Base-by-base conservation (phyloP, 2,329 filamentous ascomycete species). In the Cercospora sp. region DNA sequence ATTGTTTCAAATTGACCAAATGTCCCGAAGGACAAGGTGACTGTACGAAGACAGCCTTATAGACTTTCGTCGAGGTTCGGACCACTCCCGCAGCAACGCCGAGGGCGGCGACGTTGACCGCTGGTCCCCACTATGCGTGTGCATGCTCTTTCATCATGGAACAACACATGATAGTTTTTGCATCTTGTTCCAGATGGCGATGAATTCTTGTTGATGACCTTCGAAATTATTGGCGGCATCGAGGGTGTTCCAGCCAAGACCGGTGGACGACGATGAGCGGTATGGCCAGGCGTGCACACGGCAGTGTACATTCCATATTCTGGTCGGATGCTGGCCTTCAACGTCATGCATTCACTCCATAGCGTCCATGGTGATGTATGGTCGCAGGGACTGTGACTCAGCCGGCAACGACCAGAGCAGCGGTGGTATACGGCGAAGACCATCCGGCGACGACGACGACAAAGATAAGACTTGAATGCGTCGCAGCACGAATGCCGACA, bases 1-100 rank as follows among this genome's bases (percentile, higher is more conserved):
- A 80, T 81, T 77, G 79, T 80, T 80, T 79, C 45, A 57, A 61
- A 60, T 66, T 66, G 65, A 32, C 30, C 30, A 32, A 32, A 32
- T 32, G 30, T 32, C 30, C 30, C 30, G 30, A 32, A 32, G 30
- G n/a, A n/a, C n/a, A n/a, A n/a, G n/a, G n/a, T n/a, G n/a, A n/a
- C n/a, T n/a, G n/a, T n/a, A n/a, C n/a, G n/a, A n/a, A n/a, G n/a
- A n/a, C n/a, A n/a, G n/a, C n/a, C n/a, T n/a, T n/a, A n/a, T n/a
- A n/a, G n/a, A n/a, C n/a, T n/a, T n/a, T n/a, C n/a, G n/a, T n/a
- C n/a, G n/a, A n/a, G n/a, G n/a, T n/a, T 34, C 55, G 63, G 43
- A 8, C 43, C 55, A 13, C 40, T 61, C 58, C 55, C 55, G 64
- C 34, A 55, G 37, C 26, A 55, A 24, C 21, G 63, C 51, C 49